Percentiles rank a stretch among this genome's conserved stretches.
Evolutionary conservation across 352 stramenopile species (phyloP).

Genomic region (Phytophthora brassicae): DNA sequence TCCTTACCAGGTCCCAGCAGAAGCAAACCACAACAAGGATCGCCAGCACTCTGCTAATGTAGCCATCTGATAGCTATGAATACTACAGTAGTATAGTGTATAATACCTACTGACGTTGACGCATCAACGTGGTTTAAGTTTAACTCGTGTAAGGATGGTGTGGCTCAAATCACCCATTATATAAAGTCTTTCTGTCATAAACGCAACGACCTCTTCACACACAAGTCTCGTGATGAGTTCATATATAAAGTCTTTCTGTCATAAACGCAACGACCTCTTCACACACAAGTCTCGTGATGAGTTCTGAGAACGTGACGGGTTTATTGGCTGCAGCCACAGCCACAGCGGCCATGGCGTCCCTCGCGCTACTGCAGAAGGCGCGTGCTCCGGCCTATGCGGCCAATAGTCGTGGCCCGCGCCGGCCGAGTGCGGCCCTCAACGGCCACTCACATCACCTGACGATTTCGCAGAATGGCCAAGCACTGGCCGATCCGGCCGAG

Average conservation of each 20-base stretch:
- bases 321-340: constrained; percentile 53
- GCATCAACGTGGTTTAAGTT: no score
- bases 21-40: constrained; percentile 1
- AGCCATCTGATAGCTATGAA: no score
- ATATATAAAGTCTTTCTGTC: background rate
- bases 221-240: constrained; percentile 27
- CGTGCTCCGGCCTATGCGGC: constrained; percentile 44
- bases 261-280: no score
- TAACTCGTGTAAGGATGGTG: background rate
- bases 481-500: constrained; percentile 29
- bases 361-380: constrained; percentile 60
- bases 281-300: constrained; percentile 18
- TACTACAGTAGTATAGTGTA: no score
- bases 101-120: no score
- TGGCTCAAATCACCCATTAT: background rate
- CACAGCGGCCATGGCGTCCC: constrained; percentile 48
- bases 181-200: background rate
- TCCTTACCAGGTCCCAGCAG: constrained; percentile 4
- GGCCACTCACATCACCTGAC: constrained; percentile 20
- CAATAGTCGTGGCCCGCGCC: constrained; percentile 17
- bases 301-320: constrained; percentile 37
- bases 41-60: constrained; percentile 1
- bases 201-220: no score
- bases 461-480: constrained; percentile 19
- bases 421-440: constrained; percentile 15